Evolutionary conservation across 164 flowering plant genomes (phyloP).

Genomic region (Malania oleifera): DNA sequence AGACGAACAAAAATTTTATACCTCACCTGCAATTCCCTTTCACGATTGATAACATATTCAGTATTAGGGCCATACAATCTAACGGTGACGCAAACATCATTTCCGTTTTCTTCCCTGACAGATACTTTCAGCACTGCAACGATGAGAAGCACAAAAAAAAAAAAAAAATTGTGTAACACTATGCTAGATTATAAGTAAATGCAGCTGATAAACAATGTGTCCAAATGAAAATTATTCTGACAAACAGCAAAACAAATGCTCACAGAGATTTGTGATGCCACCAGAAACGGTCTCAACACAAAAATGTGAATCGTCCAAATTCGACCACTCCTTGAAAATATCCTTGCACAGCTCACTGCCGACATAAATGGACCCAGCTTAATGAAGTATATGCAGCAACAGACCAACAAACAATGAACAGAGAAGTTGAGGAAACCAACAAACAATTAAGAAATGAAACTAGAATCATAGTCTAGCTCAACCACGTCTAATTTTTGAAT

Average conservation of each 20-base stretch:
- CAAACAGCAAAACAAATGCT: constrained; percentile 23
- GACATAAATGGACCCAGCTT: not conserved
- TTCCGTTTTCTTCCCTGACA: constrained; percentile 53
- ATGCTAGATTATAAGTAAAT: not conserved
- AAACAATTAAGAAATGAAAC: not conserved
- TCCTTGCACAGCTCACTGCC: constrained; percentile 75
- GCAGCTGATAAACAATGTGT: not conserved
- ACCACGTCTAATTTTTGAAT: not conserved
- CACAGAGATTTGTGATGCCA: constrained; percentile 90
- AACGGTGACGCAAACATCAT: constrained; percentile 44
- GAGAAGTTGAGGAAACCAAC: too few relatives aligned
- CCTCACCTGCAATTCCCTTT: constrained; percentile 70
- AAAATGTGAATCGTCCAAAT: constrained; percentile 61
- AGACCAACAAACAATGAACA: not conserved
- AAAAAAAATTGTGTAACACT: too few relatives aligned
- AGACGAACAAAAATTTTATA: not conserved
- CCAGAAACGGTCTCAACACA: constrained; percentile 80
- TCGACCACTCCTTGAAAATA: constrained; percentile 73
- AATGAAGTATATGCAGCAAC: not conserved
- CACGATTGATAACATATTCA: constrained; percentile 81
- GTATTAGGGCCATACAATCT: constrained; percentile 93
- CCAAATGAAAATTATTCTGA: not conserved
- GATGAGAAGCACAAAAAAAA: not conserved
- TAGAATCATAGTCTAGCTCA: too few relatives aligned
- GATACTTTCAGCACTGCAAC: constrained; percentile 82